Evolutionary conservation across 305 asterid genomes (phyloP), one percentile per base, ranked within the genome.

Genomic region (Fraxinus latifolia): DNA sequence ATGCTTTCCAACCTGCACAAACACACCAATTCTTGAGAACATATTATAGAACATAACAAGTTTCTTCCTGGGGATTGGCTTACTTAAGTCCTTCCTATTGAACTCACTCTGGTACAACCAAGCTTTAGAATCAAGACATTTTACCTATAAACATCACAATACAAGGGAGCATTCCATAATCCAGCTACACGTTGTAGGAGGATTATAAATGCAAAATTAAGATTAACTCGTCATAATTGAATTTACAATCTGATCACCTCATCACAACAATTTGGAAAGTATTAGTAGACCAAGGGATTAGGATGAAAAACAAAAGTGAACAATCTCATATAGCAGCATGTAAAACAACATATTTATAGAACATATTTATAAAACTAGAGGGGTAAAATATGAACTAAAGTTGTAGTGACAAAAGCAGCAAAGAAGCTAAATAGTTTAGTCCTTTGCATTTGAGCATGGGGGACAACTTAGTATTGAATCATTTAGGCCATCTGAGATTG

Each of bases 1-100:
- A 83, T 95, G 97, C 87, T 84, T 93, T 81, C 99, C 98, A 19
- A 95, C 90, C 99, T 95, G 90, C 84, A 88, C 11, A 53, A 34
- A 44, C n/a, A 79, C 29, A 78, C 19, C 15, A 67, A 17, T 74
- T 79, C 58, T 36, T 42, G 55, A 65, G 79, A 27, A 68, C 34
- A 27, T 1, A 68, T 29, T 67, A 67, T 25, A 4, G 36, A 27
- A 11, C 39, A 25, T 7, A 65, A 11, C 33, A 65, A 65, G 9
- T 65, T 68, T 29, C 37, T 8, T 60, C 29, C 14, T 12, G 74
- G 74, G 8, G 19, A 68, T 68, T 68, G 39, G 32, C 4, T 68
- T 12, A 68, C 32, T 68, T 68, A 29, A 29, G 9, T 27, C 36
- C 36, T 11, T 68, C 74, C 34, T 68, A 68, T 1, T 27, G 36